Evolutionary conservation across 2,329 filamentous ascomycete species (phyloP), one percentile per base, ranked within the genome.

Genomic region (Polychaeton citri): DNA sequence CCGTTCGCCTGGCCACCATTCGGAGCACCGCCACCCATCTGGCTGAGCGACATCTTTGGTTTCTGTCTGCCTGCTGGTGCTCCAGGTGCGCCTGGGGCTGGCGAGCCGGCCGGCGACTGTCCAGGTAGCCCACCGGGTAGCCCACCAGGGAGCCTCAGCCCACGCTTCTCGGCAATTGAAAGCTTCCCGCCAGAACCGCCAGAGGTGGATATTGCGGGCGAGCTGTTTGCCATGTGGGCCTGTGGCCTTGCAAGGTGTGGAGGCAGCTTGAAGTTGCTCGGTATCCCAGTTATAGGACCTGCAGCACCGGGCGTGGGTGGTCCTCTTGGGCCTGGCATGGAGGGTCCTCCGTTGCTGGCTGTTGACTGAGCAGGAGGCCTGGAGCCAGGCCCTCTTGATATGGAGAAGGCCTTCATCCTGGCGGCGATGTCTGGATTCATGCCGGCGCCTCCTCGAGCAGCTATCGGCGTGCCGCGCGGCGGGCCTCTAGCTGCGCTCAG

Each of bases 341-440:
- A 38, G 30, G 3, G 47, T 39, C 9, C 38, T 13, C 13, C 12
- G 33, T 15, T 38, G 36, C 24, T 42, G 39, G 44, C 30, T 44
- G 43, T 18, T 37, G 40, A 30, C 32, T 41, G 32, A 5, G 19
- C 28, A 15, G 37, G 43, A 45, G 47, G 53, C 48, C 49, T 43
- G 20, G 49, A 35, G 47, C 55, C 36, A 21, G 70, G 68, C 32
- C 74, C 72, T 46, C 78, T 63, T 36, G 74, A 76, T 32, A 79
- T 58, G 40, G 77, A 76, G 42, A 83, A 81, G 2, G 76, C 76
- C 57, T 73, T 76, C 71, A 84, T 77, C 49, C 74, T 76, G 28
- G 72, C 77, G 49, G 78, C 64, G 45, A 83, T 74, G 43, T 81
- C 78, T 46, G 54, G 47, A 33, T 55, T 59, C 41, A 65, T 51